These are phyloP conservation scores for Salvia sclarea DNA, from an alignment of 305 asterid genomes.

Conservation along the genomic window DNA sequence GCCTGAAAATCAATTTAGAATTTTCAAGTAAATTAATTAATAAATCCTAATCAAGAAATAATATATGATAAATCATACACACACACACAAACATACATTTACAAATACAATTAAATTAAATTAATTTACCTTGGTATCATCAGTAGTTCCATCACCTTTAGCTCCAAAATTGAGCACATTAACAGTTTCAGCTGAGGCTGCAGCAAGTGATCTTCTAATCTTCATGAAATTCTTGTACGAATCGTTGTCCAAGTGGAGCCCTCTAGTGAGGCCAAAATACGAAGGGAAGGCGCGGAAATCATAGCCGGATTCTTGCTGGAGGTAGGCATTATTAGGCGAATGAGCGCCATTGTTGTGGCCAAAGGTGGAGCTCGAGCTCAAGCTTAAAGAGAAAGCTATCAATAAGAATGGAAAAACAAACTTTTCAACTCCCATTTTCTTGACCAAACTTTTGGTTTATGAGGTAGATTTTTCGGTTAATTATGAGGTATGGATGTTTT, in stretches of 20 bases:
- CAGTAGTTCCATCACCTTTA: slow-evolving; percentile 67
- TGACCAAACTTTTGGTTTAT: slow-evolving; percentile 8
- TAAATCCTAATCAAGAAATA: too few relatives aligned
- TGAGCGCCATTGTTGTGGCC: slow-evolving; percentile 13
- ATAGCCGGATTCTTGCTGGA: slow-evolving; percentile 39
- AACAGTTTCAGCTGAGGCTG: slow-evolving; percentile 29
- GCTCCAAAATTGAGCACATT: slow-evolving; percentile 63
- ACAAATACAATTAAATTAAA: too few relatives aligned
- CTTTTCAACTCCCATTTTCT: slow-evolving; percentile 35
- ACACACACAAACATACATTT: too few relatives aligned
- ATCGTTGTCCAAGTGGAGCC: slow-evolving; percentile 23
- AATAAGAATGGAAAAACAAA: slow-evolving; percentile 25
- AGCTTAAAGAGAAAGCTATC: slow-evolving; percentile 20
- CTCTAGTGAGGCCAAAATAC: slow-evolving; percentile 22
- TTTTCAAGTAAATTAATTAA: too few relatives aligned
- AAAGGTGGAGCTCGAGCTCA: slow-evolving; percentile 27
- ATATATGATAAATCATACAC: too few relatives aligned
- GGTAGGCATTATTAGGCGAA: slow-evolving; percentile 24
- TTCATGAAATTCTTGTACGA: slow-evolving; percentile 22
- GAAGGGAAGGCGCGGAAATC: slow-evolving; percentile 46
- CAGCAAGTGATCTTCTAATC: slow-evolving; percentile 14
- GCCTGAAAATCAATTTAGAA: slow-evolving; percentile 44
- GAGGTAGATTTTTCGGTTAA: slow-evolving; percentile 16
- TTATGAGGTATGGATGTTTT: slow-evolving; percentile 2
- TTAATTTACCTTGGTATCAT: slow-evolving; percentile 57